phyloP scores from a whole-genome alignment of 2,329 filamentous ascomycete genomes.

The Fulvia fulva region DNA sequence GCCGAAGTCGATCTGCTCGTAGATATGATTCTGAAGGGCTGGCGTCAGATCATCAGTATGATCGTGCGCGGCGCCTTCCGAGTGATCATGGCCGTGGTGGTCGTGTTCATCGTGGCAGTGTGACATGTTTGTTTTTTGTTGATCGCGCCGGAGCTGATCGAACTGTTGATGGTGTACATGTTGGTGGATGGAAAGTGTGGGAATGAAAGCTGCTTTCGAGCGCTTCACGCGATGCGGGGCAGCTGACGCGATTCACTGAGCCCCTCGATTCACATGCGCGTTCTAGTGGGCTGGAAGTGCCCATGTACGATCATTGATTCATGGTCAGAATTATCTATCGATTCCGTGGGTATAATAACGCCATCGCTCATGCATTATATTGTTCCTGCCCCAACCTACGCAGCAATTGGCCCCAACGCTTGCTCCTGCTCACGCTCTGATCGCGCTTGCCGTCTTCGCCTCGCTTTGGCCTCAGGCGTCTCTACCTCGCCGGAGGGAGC shows the following conservation, averaged over 20 bases:
- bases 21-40: conserved; percentile 83
- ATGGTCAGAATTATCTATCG: too few relatives aligned
- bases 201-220: background rate
- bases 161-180: conserved; percentile 4
- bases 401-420: conserved; percentile 24
- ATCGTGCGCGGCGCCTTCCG: conserved; percentile 65
- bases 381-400: conserved; percentile 6
- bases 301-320: too few relatives aligned
- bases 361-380: background rate
- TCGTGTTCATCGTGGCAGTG: conserved; percentile 48
- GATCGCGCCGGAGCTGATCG: conserved; percentile 10
- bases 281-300: background rate
- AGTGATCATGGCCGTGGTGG: conserved; percentile 47
- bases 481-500: conserved; percentile 24
- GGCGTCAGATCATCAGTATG: conserved; percentile 91
- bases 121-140: conserved; percentile 32
- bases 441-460: conserved; percentile 27
- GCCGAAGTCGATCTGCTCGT: conserved; percentile 88
- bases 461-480: conserved; percentile 28
- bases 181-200: background rate
- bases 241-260: background rate
- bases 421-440: conserved; percentile 14
- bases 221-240: background rate
- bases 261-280: background rate
- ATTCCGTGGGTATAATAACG: background rate